Percentiles rank a stretch among this genome's conserved stretches.
phyloP scores from a whole-genome alignment of 306 rosid species.

The Benincasa hispida region DNA sequence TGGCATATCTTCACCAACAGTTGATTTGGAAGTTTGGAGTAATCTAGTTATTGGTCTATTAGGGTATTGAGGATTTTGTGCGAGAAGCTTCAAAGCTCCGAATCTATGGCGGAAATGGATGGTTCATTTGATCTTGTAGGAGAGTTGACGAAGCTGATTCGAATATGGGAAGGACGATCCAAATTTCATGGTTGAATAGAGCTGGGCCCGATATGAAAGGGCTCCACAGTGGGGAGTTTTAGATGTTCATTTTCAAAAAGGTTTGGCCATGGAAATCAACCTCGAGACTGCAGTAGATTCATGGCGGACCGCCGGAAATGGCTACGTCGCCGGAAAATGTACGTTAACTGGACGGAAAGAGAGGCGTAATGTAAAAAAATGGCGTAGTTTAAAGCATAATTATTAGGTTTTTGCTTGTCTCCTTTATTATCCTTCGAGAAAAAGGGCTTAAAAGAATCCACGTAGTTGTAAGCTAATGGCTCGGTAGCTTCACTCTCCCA shows the following conservation, averaged over 20 bases:
- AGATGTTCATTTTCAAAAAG: background rate
- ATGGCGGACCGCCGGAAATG: background rate
- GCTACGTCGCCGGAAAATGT: background rate
- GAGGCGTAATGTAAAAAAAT: background rate
- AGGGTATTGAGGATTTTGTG: background rate
- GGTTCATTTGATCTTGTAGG: background rate
- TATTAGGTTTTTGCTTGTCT: background rate
- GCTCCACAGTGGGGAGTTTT: background rate
- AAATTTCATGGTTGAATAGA: background rate
- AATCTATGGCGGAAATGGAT: conserved; percentile 3
- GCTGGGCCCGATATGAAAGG: background rate
- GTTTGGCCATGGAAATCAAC: background rate
- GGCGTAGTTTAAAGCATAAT: background rate
- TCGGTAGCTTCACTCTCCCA: background rate
- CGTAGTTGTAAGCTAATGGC: background rate
- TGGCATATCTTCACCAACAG: background rate
- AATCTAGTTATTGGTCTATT: background rate
- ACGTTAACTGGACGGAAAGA: background rate
- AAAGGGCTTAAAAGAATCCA: background rate
- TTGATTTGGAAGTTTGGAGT: background rate
- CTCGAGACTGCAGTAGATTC: background rate
- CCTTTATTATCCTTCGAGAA: background rate
- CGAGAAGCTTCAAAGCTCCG: background rate
- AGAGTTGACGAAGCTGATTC: background rate
- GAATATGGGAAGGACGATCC: background rate